Percentiles rank a stretch among this genome's conserved stretches.
Conservation (phyloP, 1,284 basidiomycete species). For the Ganoderma sinense region DNA sequence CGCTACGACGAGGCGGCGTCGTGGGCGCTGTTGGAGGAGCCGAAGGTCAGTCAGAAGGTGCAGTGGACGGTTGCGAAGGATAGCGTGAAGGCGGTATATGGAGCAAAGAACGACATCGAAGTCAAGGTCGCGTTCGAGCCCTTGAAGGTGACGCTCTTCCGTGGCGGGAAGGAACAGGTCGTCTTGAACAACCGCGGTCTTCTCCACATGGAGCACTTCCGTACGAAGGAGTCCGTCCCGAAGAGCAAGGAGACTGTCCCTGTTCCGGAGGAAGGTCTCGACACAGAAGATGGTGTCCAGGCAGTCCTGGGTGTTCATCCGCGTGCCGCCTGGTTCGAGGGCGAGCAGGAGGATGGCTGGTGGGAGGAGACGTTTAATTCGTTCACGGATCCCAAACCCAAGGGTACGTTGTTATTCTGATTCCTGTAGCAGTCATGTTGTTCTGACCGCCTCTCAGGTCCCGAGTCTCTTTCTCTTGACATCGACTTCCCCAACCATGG, state of each 20-base stretch:
- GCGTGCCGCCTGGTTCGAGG: constrained; percentile 84
- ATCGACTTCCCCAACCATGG: constrained; percentile 92
- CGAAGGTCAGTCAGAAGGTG: constrained; percentile 59
- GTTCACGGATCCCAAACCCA: constrained; percentile 94
- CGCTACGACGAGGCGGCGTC: constrained; percentile 90
- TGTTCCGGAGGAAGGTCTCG: constrained; percentile 46
- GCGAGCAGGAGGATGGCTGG: constrained; percentile 79
- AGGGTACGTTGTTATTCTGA: constrained; percentile 63
- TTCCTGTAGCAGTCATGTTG: neutral
- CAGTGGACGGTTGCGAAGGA: constrained; percentile 72
- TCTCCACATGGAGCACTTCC: constrained; percentile 98
- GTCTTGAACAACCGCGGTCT: constrained; percentile 91
- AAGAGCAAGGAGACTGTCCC: constrained; percentile 45
- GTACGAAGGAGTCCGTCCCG: constrained; percentile 63
- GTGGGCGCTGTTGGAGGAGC: constrained; percentile 85
- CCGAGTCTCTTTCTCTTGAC: constrained; percentile 93
- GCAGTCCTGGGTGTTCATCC: constrained; percentile 59
- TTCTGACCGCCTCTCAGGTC: constrained; percentile 60
- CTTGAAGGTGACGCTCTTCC: constrained; percentile 74
- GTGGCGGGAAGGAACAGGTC: constrained; percentile 83
- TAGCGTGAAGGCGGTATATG: constrained; percentile 65
- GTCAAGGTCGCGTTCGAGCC: constrained; percentile 78
- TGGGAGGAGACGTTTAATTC: constrained; percentile 92
- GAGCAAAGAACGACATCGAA: constrained; percentile 65
- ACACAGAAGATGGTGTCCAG: constrained; percentile 54